phyloP scores from a whole-genome alignment of 768 basidiomycete genomes.

The Russula sp. region DNA sequence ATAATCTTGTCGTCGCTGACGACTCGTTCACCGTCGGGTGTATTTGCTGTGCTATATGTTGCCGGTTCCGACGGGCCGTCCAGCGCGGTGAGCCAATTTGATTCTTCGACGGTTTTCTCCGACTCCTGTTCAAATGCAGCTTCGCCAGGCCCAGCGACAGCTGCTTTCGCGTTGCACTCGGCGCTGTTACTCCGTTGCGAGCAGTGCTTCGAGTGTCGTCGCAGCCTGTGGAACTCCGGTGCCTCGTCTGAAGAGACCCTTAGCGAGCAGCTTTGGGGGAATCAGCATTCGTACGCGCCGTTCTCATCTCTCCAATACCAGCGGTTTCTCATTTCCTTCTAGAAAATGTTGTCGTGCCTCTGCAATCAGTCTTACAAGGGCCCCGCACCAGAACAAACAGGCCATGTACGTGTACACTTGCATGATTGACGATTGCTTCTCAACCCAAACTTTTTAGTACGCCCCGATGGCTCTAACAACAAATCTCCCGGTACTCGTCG shows the following conservation, averaged over 20 bases:
- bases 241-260: constrained; percentile 4
- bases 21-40: too few relatives aligned
- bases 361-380: neutral
- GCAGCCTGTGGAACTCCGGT: neutral
- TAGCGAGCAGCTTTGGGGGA: constrained; percentile 17
- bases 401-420: neutral
- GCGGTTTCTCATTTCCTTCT: neutral
- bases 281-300: constrained; percentile 18
- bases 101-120: neutral
- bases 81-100: neutral
- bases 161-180: constrained; percentile 2
- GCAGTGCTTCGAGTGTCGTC: neutral
- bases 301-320: neutral
- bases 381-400: neutral
- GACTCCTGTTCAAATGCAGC: neutral
- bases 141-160: constrained; percentile 12
- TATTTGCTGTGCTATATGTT: too few relatives aligned
- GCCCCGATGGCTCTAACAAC: neutral
- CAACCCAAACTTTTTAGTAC: neutral
- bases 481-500: neutral
- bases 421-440: neutral
- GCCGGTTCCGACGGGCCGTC: neutral
- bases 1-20: constrained; percentile 25
- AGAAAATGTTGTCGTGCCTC: constrained; percentile 14
- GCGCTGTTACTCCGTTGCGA: constrained; percentile 8